phyloP scores from a whole-genome alignment of 2,329 filamentous ascomycete genomes.

The Akanthomyces muscarius region DNA sequence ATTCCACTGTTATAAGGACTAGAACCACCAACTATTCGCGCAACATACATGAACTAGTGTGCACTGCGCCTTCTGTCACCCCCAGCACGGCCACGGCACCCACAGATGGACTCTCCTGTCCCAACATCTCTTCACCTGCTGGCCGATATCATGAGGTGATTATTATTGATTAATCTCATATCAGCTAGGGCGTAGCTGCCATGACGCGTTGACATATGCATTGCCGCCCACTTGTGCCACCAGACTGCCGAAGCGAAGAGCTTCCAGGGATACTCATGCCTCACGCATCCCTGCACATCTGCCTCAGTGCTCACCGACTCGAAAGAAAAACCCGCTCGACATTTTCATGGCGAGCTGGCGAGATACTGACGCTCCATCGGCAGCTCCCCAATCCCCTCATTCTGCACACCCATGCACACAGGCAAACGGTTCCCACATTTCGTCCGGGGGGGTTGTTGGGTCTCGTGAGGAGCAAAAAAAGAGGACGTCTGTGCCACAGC shows the following conservation, averaged over 20 bases:
- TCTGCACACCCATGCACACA: background rate
- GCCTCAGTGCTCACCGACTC: conserved; percentile 6
- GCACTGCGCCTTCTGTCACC: too few relatives aligned
- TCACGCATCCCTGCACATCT: conserved; percentile 3
- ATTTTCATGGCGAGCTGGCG: background rate
- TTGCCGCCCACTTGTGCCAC: background rate
- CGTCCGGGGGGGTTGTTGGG: background rate
- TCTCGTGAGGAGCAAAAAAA: background rate
- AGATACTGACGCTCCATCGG: background rate
- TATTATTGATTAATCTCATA: too few relatives aligned
- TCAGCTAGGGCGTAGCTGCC: too few relatives aligned
- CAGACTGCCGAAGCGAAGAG: background rate
- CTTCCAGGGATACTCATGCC: background rate
- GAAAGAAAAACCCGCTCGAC: background rate
- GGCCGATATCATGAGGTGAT: too few relatives aligned
- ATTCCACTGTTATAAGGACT: too few relatives aligned
- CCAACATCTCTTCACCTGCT: too few relatives aligned
- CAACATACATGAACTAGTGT: too few relatives aligned
- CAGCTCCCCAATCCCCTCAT: background rate
- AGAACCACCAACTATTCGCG: too few relatives aligned
- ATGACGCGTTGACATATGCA: too few relatives aligned
- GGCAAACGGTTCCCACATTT: conserved; percentile 1
- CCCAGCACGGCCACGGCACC: too few relatives aligned
- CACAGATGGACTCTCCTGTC: too few relatives aligned
- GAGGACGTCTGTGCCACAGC: background rate